phyloP scores from a whole-genome alignment of 1,284 basidiomycete genomes.

The Heterobasidion irregulare region DNA sequence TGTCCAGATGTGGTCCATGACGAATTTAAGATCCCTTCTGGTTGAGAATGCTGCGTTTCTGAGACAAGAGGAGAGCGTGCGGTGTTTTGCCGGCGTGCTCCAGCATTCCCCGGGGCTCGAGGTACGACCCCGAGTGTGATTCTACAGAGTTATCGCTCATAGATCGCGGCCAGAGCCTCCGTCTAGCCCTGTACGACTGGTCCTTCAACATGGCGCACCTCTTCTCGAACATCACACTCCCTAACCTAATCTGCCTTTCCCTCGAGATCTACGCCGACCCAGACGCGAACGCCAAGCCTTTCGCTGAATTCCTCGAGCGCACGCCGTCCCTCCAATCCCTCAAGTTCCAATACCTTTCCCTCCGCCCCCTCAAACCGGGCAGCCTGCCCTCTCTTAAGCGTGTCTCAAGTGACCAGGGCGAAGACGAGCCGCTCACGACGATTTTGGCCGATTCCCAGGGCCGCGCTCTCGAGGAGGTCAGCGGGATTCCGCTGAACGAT shows the following conservation, averaged over 20 bases:
- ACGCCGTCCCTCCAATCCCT: constrained; percentile 3
- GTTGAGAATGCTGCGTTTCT: constrained; percentile 5
- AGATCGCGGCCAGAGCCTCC: not conserved
- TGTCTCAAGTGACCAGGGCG: not conserved
- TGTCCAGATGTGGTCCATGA: constrained; percentile 7
- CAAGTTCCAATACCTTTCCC: not conserved
- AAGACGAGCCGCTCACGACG: not conserved
- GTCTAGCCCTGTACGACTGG: constrained; percentile 1
- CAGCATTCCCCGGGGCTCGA: constrained; percentile 6
- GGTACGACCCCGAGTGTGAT: not conserved
- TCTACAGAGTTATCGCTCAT: not conserved
- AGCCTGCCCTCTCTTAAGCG: constrained; percentile 5
- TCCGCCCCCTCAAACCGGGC: not conserved
- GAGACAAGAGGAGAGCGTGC: constrained; percentile 3
- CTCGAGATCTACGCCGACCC: constrained; percentile 6
- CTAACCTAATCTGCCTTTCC: not conserved
- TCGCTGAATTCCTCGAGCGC: constrained; percentile 4
- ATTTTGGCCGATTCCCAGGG: constrained; percentile 1
- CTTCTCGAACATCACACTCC: constrained; percentile 1
- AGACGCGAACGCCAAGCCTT: not conserved
- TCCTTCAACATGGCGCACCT: constrained; percentile 3
- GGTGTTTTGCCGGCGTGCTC: constrained; percentile 5
- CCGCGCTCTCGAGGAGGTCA: constrained; percentile 1
- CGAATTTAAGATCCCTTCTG: constrained; percentile 3
- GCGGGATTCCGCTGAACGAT: not conserved